Evolutionary conservation across 148 eudicot genomes (phyloP), one percentile per base, ranked within the genome.

Genomic region (Heliamphora exappendiculata): DNA sequence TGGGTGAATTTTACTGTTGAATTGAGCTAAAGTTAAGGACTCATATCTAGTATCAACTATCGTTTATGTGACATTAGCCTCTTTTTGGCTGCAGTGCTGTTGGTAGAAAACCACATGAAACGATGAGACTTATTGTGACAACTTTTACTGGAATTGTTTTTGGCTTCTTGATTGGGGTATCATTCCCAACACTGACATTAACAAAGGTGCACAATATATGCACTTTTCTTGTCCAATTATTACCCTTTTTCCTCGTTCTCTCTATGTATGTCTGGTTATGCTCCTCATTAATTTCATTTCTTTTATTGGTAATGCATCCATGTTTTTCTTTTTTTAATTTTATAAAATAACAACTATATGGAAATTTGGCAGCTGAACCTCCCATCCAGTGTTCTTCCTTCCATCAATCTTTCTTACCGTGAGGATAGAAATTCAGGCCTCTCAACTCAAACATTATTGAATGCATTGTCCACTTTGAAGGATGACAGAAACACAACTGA

Each of bases 151-250:
- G 97, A 62, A 26, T 92, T 63, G 73, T 87, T 66, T 77, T 87
- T 47, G 98, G 98, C 31, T 88, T 92, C 85, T 71, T 91, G 13
- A 70, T 90, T 34, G 98, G 98, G 79, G 78, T 84, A 69, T 89
- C 90, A 67, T 82, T 84, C 81, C 89, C 93, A 10, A 44, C 77
- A 0, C 74, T 85, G 53, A 75, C 86, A 17, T 77, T 84, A 67
- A 80, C 86, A 44, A 90, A 92, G 97, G 98, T 94, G 78, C 70
- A 28, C 34, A 19, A 4, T 16, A 62, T 31, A 69, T 76, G 29
- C 22, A 14, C 51, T 47, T 74, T 22, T 72, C 33, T 34, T 67
- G 60, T 71, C n/a, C 7, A 17, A 20, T 0, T 33, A 5, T 19
- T 67, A 39, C 67, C 28, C 20, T 67, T 26, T 28, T 62, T 16